A percentile compares a stretch with the other conserved stretches of the same genome.
phyloP scores from a whole-genome alignment of 306 rosid genomes.

The Lagenaria siceraria region DNA sequence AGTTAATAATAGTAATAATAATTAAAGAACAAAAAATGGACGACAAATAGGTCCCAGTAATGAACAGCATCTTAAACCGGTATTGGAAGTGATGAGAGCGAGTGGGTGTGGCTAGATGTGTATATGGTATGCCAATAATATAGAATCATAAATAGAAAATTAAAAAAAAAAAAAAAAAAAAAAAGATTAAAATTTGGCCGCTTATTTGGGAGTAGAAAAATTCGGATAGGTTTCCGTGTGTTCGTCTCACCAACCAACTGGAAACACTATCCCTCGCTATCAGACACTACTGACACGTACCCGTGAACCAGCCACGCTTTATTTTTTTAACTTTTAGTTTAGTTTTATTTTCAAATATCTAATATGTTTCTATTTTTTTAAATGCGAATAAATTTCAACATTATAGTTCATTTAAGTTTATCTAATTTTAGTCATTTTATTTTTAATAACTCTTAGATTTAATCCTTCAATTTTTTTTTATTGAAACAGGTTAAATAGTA shows the following conservation, averaged over 20 bases:
- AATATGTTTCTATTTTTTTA: no score
- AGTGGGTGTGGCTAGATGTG: not conserved
- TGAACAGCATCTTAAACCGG: not conserved
- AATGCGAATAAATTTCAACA: no score
- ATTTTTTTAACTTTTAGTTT: no score
- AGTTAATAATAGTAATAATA: not conserved
- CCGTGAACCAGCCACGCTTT: constrained; percentile 5
- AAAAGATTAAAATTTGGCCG: not conserved
- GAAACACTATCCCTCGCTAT: not conserved
- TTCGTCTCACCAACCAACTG: not conserved
- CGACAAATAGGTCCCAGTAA: not conserved
- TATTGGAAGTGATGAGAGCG: not conserved
- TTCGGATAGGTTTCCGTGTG: not conserved
- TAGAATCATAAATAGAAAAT: not conserved
- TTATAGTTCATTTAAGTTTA: no score
- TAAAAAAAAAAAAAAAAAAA: not conserved
- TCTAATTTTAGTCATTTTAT: no score
- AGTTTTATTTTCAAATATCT: no score
- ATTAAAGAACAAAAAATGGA: not conserved
- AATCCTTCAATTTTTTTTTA: no score
- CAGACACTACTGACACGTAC: not conserved
- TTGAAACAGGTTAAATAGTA: no score
- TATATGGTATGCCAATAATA: not conserved
- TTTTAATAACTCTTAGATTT: no score
- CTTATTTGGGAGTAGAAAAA: not conserved